These are phyloP conservation scores for Haplosporangium gracile DNA, from an alignment of 192 early-diverging fungal species.

Conservation along the genomic window DNA sequence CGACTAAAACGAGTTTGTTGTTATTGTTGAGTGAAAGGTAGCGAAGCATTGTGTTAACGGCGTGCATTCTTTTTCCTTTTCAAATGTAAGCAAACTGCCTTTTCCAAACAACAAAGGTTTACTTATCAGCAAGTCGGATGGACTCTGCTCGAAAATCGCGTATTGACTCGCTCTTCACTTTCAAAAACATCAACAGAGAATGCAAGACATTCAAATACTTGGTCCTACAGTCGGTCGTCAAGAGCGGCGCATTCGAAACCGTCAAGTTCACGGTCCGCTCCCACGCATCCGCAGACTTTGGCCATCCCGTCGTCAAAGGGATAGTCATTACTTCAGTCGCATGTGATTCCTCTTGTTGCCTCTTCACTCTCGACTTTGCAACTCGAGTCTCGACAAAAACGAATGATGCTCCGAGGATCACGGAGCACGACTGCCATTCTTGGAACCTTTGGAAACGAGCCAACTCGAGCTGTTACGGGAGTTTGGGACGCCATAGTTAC, in stretches of 20 bases:
- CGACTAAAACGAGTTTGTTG: background rate
- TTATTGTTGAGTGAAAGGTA: no score
- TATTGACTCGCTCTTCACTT: background rate
- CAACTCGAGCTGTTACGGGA: background rate
- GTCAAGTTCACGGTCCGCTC: conserved; percentile 6
- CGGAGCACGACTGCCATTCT: no score
- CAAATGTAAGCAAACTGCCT: no score
- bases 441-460: background rate
- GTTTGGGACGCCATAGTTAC: background rate
- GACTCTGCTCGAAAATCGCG: background rate
- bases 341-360: background rate
- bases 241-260: background rate
- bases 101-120: background rate
- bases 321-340: background rate
- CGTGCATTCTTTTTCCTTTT: background rate
- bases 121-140: background rate
- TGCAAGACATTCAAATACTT: conserved; percentile 1
- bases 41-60: background rate
- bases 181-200: background rate
- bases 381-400: background rate
- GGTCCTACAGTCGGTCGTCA: background rate
- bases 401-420: background rate
- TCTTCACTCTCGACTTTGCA: no score
- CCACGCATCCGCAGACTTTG: background rate
- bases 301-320: background rate